A percentile compares a stretch with the other conserved stretches of the same genome.
Evolutionary conservation across 2,329 filamentous ascomycete genomes (phyloP).

Genomic region (Fusarium tanahbumbuense): DNA sequence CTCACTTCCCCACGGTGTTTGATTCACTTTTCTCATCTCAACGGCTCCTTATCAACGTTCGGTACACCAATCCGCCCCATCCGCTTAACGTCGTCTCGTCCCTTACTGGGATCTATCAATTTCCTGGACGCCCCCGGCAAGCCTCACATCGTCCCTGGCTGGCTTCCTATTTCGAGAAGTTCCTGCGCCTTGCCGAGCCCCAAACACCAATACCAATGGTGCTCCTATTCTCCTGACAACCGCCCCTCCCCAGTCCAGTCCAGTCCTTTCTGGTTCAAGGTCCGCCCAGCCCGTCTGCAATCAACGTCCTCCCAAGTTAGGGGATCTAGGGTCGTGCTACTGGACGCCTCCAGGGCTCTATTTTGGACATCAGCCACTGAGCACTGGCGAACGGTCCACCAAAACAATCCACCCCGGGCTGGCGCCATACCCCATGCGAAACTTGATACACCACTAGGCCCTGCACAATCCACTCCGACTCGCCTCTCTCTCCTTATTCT

Average conservation of each 20-base stretch:
- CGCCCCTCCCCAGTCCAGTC: constrained; percentile 1
- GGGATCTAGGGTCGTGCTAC: constrained; percentile 40
- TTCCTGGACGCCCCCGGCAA: constrained; percentile 30
- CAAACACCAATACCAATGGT: constrained; percentile 28
- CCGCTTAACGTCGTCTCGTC: constrained; percentile 42
- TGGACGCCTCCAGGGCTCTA: constrained; percentile 41
- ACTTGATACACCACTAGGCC: constrained; percentile 38
- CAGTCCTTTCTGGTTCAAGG: constrained; percentile 11
- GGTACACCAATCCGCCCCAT: constrained; percentile 19
- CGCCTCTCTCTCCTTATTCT: constrained; percentile 45
- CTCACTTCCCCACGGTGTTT: constrained; percentile 20
- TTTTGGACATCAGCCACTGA: constrained; percentile 33
- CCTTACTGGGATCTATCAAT: constrained; percentile 42
- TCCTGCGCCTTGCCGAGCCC: constrained; percentile 19
- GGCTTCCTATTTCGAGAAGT: constrained; percentile 28
- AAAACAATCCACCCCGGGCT: constrained; percentile 33
- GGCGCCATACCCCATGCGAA: constrained; percentile 46
- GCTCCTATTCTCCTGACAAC: constrained; percentile 36
- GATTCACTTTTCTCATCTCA: constrained; percentile 24
- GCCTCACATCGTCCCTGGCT: constrained; percentile 33
- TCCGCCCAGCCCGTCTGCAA: constrained; percentile 7
- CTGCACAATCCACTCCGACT: constrained; percentile 37
- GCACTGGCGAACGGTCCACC: constrained; percentile 28
- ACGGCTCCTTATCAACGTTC: constrained; percentile 39
- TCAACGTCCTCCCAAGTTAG: constrained; percentile 30